Base-by-base conservation (phyloP, 371 early-diverging fungal species). In the Blastocladiella emersonii region DNA sequence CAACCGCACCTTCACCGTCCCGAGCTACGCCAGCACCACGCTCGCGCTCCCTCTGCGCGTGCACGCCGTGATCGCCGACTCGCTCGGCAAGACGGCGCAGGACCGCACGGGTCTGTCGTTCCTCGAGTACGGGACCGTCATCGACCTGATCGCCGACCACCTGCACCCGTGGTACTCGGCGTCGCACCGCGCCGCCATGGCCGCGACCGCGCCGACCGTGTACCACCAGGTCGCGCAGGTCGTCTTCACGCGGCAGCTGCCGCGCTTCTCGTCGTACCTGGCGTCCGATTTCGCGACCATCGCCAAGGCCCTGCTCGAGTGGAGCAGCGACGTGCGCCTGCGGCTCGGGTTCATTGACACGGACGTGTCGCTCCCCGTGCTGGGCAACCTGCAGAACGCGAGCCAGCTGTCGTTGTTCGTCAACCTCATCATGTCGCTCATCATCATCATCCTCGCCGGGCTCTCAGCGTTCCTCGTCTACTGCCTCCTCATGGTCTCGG, bases 401-500 rank as follows among this genome's bases (percentile, higher is more conserved):
- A 45, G 55, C 37, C 60, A 49, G 21, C 51, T 72, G 32, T 64
- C 72, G 2, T 41, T 62, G 35, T 72, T 72, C 49, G 61, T 72
- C 43, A 49, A 57, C 34, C 60, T 72, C 43, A 61, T 71, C 37
- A 34, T 71, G 23, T 51, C 62, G 23, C 61, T 71, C 23, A 61
- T 72, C 23, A 57, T 72, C 12, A 36, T 67, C 1, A n/a, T 71
- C 6, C 59, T 71, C 44, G 37, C 34, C 21, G 65, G 55, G 7
- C 53, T 73, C 3, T 64, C 66, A 1, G 65, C 68, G 27, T 71
- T 71, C 44, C 41, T 73, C 36, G 67, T 73, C 36, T 72, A 73
- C 59, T 63, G 65, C 53, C 35, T 73, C 49, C 34, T 73, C 49
- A 71, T 71, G 69, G 67, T 64, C 25, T 67, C 66, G 25, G 71